A percentile compares a stretch with the other conserved stretches of the same genome.
phyloP scores from a whole-genome alignment of 2,329 filamentous ascomycete genomes.

The Ilyonectria mors-panacis region DNA sequence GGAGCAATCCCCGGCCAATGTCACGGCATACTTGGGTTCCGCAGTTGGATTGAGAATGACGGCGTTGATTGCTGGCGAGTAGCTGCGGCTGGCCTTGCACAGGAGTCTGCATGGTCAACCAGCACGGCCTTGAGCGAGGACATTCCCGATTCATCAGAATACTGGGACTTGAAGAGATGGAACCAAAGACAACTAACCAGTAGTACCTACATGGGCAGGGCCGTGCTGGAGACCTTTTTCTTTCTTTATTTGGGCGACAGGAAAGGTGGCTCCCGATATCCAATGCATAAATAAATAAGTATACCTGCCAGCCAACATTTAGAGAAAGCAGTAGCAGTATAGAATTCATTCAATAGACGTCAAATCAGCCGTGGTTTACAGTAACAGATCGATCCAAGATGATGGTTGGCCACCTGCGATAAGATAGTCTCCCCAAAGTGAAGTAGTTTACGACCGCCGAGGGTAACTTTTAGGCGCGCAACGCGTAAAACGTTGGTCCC shows the following conservation, averaged over 20 bases:
- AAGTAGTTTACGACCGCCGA: too few relatives aligned
- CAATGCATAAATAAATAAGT: constrained; percentile 9
- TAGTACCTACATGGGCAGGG: constrained; percentile 5
- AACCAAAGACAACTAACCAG: neutral
- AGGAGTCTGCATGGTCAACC: constrained; percentile 39
- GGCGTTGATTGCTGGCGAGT: constrained; percentile 32
- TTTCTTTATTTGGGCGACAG: constrained; percentile 13
- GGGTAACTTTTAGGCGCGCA: neutral
- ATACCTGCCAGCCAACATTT: neutral
- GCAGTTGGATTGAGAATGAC: constrained; percentile 23
- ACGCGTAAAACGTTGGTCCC: constrained; percentile 12
- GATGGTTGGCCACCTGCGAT: neutral
- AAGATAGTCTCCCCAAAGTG: neutral
- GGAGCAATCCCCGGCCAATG: neutral
- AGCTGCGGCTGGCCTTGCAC: constrained; percentile 5
- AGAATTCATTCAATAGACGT: constrained; percentile 4
- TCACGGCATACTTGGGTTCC: constrained; percentile 9
- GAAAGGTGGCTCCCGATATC: neutral
- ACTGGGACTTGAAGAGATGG: constrained; percentile 8
- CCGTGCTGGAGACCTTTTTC: constrained; percentile 16
- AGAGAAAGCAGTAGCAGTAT: constrained; percentile 7
- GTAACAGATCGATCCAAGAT: neutral
- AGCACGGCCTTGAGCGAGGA: constrained; percentile 43
- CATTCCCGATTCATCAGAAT: constrained; percentile 43
- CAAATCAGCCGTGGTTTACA: neutral